A percentile compares a stretch with the other conserved stretches of the same genome.
Evolutionary conservation across 75 land plant genomes (phyloP).

Genomic region (Picea sitchensis): DNA sequence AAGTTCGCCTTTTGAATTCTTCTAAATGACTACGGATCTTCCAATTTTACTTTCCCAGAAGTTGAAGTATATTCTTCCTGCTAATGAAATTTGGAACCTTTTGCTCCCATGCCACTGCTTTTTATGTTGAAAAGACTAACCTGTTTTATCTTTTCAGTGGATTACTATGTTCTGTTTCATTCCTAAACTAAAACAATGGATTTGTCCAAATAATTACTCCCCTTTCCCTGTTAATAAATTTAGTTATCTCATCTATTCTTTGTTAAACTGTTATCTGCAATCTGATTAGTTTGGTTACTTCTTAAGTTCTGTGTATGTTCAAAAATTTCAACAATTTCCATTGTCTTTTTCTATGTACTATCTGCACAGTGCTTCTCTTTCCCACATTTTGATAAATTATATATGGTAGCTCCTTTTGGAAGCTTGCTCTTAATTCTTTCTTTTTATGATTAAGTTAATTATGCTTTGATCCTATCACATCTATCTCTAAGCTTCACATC

Average conservation of each 20-base stretch:
- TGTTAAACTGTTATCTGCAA: background rate
- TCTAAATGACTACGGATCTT: background rate
- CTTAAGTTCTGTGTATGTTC: background rate
- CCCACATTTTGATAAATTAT: background rate
- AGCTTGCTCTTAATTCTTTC: background rate
- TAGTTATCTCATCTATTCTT: background rate
- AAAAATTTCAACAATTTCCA: background rate
- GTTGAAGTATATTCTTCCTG: background rate
- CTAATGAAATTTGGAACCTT: background rate
- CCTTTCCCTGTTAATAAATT: background rate
- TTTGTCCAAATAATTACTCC: background rate
- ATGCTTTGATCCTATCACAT: background rate
- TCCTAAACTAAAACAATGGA: background rate
- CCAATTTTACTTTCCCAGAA: background rate
- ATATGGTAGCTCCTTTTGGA: background rate
- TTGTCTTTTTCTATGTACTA: background rate
- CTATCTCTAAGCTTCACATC: background rate
- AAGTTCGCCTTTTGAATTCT: background rate
- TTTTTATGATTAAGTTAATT: conserved; percentile 2
- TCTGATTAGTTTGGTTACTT: background rate
- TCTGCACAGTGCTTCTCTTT: background rate
- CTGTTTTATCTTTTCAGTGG: background rate
- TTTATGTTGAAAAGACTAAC: background rate
- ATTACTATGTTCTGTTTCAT: background rate
- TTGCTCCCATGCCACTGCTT: background rate